These are phyloP conservation scores for Rossbeevera mucosa DNA, from an alignment of 768 basidiomycete species.

Conservation along the genomic window DNA sequence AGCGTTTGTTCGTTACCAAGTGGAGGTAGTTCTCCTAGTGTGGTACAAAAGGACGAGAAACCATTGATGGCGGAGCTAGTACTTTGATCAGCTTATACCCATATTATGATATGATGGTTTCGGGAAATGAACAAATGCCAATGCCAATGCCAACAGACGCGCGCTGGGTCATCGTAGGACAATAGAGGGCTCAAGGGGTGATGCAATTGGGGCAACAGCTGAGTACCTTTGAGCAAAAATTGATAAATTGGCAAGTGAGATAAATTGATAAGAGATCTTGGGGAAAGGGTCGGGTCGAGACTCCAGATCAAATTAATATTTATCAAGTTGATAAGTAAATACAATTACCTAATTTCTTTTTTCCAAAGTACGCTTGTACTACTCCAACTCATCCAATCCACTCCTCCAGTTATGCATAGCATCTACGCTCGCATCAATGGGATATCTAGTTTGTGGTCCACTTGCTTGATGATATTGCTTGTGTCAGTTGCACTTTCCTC, in stretches of 20 bases:
- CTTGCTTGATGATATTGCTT: constrained; percentile 69
- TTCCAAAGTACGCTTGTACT: neutral
- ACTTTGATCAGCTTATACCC: neutral
- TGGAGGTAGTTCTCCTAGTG: constrained; percentile 16
- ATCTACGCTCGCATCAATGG: constrained; percentile 69
- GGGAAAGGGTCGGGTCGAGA: constrained; percentile 13
- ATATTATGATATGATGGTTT: constrained; percentile 1
- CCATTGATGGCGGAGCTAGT: constrained; percentile 5
- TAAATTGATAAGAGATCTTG: neutral
- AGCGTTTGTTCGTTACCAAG: constrained; percentile 14
- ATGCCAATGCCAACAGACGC: no score
- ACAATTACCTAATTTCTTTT: neutral
- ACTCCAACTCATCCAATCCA: no score
- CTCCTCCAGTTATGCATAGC: constrained; percentile 53
- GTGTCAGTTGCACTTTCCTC: constrained; percentile 71
- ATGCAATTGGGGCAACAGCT: constrained; percentile 5
- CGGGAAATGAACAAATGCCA: neutral
- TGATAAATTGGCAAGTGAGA: neutral
- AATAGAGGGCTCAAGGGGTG: neutral
- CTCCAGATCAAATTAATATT: neutral
- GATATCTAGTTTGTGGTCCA: constrained; percentile 65
- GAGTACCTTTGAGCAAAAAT: neutral
- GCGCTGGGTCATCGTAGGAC: no score
- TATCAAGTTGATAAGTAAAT: neutral
- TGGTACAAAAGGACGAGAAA: neutral